A percentile compares a stretch with the other conserved stretches of the same genome.
These are phyloP conservation scores for Dalechampia spathulata DNA, from an alignment of 441 rosid genomes.

Conservation along the genomic window DNA sequence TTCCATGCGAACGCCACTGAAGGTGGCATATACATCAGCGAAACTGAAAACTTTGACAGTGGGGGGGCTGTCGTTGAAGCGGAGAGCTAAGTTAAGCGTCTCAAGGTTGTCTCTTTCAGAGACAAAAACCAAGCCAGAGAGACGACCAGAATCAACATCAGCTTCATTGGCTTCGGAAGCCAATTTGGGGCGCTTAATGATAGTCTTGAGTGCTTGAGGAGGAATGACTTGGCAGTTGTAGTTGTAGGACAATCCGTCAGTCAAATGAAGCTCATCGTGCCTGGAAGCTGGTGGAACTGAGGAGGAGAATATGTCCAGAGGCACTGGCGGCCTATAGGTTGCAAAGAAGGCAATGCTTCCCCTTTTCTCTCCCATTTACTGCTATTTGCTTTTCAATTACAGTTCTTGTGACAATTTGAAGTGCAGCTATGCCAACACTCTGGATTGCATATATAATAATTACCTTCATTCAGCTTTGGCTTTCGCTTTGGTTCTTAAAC, in stretches of 20 bases:
- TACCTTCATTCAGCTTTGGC: too few species aligned
- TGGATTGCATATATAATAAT: too few species aligned
- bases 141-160: not conserved
- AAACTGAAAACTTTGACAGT: constrained; percentile 3
- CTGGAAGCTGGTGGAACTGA: not conserved
- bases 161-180: not conserved
- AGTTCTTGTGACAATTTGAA: too few species aligned
- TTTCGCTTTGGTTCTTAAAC: too few species aligned
- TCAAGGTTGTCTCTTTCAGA: constrained; percentile 2
- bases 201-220: not conserved
- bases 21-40: not conserved
- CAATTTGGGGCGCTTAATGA: constrained; percentile 1
- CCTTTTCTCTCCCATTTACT: not conserved
- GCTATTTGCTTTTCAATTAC: too few species aligned
- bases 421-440: too few species aligned
- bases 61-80: not conserved
- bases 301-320: not conserved
- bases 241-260: not conserved
- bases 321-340: not conserved
- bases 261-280: not conserved
- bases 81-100: constrained; percentile 3
- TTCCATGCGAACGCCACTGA: not conserved
- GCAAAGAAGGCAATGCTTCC: constrained; percentile 7
- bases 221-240: constrained; percentile 3
- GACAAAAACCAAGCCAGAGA: not conserved